phyloP scores from a whole-genome alignment of 768 basidiomycete species.

The Mycena venus region DNA sequence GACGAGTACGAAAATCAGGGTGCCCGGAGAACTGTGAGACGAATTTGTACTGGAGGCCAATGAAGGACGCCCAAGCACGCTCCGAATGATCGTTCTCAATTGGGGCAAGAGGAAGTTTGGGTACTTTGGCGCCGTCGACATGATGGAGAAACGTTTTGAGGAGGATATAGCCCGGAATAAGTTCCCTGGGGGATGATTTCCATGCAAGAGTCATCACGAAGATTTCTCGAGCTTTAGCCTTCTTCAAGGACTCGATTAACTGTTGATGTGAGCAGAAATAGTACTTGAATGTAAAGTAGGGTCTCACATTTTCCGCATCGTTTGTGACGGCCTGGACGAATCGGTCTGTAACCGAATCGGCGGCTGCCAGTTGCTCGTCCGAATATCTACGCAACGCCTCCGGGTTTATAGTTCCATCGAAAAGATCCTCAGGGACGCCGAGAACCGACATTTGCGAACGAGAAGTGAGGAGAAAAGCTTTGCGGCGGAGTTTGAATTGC shows the following conservation, averaged over 20 bases:
- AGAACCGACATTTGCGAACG: neutral
- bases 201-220: conserved; percentile 2
- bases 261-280: neutral
- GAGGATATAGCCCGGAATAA: neutral
- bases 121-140: neutral
- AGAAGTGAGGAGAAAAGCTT: too few relatives aligned
- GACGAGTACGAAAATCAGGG: conserved; percentile 12
- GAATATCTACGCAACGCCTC: neutral
- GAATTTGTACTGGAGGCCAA: conserved; percentile 8
- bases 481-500: too few relatives aligned
- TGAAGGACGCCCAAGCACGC: conserved; percentile 22
- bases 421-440: neutral
- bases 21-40: conserved; percentile 5
- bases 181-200: neutral
- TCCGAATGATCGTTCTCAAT: conserved; percentile 16
- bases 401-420: neutral
- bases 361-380: neutral
- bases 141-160: conserved; percentile 10
- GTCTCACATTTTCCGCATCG: neutral
- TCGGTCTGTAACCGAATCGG: neutral
- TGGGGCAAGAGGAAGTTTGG: neutral
- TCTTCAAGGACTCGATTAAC: conserved; percentile 14
- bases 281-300: neutral
- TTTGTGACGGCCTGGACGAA: neutral
- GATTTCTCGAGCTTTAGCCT: neutral